Base-by-base conservation (phyloP, 768 basidiomycete genomes). In the Lactarius tabidus region DNA sequence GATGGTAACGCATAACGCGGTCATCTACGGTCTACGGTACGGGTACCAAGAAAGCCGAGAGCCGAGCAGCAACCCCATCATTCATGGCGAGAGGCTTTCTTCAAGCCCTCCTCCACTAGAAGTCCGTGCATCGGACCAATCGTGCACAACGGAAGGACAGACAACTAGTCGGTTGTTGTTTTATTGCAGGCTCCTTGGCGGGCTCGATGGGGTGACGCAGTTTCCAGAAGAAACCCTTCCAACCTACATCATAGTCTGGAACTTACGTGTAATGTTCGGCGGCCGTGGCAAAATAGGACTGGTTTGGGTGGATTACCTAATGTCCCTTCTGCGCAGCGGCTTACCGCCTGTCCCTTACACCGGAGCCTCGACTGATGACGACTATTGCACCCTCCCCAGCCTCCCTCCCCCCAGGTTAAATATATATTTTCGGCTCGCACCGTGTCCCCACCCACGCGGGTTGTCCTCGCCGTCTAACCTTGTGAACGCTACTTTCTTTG, bases 321-420 rank as follows among this genome's bases (percentile, higher is more conserved):
- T 12, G 14, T 3, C 54, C n/a, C 65, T 66, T 66, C 60, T 58
- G 48, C 65, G 65, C 65, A 62, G 60, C 57, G 65, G 52, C 65
- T 66, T 66, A 66, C 65, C 65, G 65, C 65, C 65, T 62, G 60
- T 26, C 57, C 28, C 56, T 58, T 45, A 41, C 36, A 57, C 57
- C 35, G 12, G 18, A 31, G 17, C 35, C 3, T 33, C 18, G 33
- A 33, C 33, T 33, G 17, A 43, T 43, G 5, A 38, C 38, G 38
- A 15, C 4, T n/a, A 23, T n/a, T n/a, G 23, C 1, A 45, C n/a
- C 12, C 38, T 39, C 14, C 14, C 1, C 38, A 38, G 12, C 38
- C 43, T n/a, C 14, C 43, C 3, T 38, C 9, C 38, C 12, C 14
- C n/a, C 51, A 15, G 33, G 9, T 23, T 20, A 3, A 33, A 20